phyloP scores from a whole-genome alignment of 1,284 basidiomycete species.

The Malassezia sympodialis region DNA sequence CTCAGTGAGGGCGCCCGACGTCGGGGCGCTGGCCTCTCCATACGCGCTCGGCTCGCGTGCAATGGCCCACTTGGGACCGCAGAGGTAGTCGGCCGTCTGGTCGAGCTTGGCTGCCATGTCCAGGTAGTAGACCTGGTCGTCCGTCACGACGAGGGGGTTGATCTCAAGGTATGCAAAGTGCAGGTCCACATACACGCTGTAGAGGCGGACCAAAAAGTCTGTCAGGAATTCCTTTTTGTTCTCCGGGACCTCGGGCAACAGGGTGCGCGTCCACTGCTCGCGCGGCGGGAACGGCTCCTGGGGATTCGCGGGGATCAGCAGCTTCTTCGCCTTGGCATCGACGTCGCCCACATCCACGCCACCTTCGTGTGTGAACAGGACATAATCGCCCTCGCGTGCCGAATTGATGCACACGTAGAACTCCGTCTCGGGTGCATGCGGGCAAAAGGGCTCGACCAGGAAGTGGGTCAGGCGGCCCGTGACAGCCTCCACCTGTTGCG shows the following conservation, averaged over 20 bases:
- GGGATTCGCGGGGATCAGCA: conserved; percentile 75
- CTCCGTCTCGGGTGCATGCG: conserved; percentile 84
- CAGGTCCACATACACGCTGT: conserved; percentile 85
- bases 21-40: conserved; percentile 45
- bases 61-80: conserved; percentile 96
- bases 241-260: conserved; percentile 32
- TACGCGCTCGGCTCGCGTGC: conserved; percentile 78
- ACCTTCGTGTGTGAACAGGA: conserved; percentile 97
- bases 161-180: conserved; percentile 92
- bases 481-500: conserved; percentile 70
- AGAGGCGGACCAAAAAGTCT: conserved; percentile 85
- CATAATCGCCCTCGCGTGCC: conserved; percentile 82
- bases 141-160: conserved; percentile 92
- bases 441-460: conserved; percentile 95
- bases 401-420: conserved; percentile 99
- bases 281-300: conserved; percentile 65
- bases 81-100: conserved; percentile 89
- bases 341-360: conserved; percentile 98
- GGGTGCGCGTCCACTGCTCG: conserved; percentile 53
- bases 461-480: conserved; percentile 93
- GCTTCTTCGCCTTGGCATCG: conserved; percentile 85
- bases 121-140: conserved; percentile 83
- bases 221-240: conserved; percentile 42
- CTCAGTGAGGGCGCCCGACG: conserved; percentile 44
- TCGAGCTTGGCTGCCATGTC: conserved; percentile 99